Base-by-base conservation (phyloP, 2,329 filamentous ascomycete species). In the Ramichloridium luteum region DNA sequence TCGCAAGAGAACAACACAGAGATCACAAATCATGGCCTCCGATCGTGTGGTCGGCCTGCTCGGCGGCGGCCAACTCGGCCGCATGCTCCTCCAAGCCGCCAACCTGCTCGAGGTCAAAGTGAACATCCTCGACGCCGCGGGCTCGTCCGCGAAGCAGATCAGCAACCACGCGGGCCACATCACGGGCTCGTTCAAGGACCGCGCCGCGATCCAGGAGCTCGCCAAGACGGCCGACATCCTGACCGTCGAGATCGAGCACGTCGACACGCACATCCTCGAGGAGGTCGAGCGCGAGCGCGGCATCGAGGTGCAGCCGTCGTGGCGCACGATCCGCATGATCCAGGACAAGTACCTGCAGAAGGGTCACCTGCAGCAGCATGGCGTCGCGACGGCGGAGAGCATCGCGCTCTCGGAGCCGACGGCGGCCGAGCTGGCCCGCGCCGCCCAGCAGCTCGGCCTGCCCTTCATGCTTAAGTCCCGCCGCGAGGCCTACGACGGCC, bases 271-370 rank as follows among this genome's bases (percentile, higher is more conserved):
- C 32, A 78, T 90, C 14, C 70, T 94, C 4, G 83, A 93, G 58
- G 81, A 92, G 51, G 74, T 94, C 35, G 71, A 72, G 32, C 74
- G 77, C 18, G 20, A 23, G 8, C 20, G 8, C 20, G 20, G 20
- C 20, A 73, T 79, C 3, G 60, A 72, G 40, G 62, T 75, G 13
- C 58, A 93, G 51, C 85, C 86, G 1, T 82, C 77, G 37, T 93
- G 83, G 80, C 73, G 74, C 59, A 93, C 86, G 2, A 70, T 96
- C 32, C 73, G 83, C 16, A 75, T 79, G 12, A 93, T 96, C 49
- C 88, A 94, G 63, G 84, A 96, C 63, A 96, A 96, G 63, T 94
- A 74, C 54, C 64, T 74, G 40, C 88, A 96, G 55, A 94, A 96
- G 60, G 71, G 80, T 54, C 78, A 92, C 53, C 66, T 94, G 34